Conservation (phyloP, 257 asterid genomes). For the Misopates orontium region DNA sequence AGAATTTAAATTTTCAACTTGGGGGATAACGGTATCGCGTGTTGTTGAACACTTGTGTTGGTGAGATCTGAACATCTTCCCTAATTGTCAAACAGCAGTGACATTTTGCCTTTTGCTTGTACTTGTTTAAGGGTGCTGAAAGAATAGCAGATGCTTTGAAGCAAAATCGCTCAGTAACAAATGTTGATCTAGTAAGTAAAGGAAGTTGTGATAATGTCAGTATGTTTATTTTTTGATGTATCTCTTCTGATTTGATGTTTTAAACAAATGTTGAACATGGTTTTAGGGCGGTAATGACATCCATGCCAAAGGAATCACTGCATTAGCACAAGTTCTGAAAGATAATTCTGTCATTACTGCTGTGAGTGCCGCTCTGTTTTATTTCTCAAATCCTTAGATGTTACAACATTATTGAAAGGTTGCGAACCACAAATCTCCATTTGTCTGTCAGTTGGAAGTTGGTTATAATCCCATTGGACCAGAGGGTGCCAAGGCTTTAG, state of each 20-base stretch:
- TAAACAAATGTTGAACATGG: constrained; percentile 18
- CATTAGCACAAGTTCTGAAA: constrained; percentile 70
- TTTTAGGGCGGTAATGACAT: constrained; percentile 95
- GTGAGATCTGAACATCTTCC: too few relatives aligned
- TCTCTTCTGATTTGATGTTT: background rate
- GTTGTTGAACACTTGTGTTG: too few relatives aligned
- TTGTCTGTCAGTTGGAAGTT: constrained; percentile 66
- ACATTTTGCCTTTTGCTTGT: constrained; percentile 22
- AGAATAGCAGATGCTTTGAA: constrained; percentile 84
- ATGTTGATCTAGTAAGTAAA: constrained; percentile 71
- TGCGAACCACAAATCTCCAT: constrained; percentile 1
- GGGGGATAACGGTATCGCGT: too few relatives aligned
- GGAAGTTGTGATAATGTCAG: constrained; percentile 22
- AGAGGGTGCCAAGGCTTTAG: constrained; percentile 85
- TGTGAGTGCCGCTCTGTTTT: constrained; percentile 46
- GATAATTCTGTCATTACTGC: constrained; percentile 78
- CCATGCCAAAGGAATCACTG: constrained; percentile 73
- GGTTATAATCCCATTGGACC: constrained; percentile 98
- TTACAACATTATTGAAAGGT: background rate
- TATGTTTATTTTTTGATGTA: constrained; percentile 8
- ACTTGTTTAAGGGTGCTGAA: constrained; percentile 73
- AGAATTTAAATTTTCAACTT: too few relatives aligned
- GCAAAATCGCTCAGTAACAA: constrained; percentile 77
- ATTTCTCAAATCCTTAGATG: constrained; percentile 5
- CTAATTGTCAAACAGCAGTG: background rate